phyloP scores from a whole-genome alignment of 2,329 filamentous ascomycete species.

The Diaporthe citri region DNA sequence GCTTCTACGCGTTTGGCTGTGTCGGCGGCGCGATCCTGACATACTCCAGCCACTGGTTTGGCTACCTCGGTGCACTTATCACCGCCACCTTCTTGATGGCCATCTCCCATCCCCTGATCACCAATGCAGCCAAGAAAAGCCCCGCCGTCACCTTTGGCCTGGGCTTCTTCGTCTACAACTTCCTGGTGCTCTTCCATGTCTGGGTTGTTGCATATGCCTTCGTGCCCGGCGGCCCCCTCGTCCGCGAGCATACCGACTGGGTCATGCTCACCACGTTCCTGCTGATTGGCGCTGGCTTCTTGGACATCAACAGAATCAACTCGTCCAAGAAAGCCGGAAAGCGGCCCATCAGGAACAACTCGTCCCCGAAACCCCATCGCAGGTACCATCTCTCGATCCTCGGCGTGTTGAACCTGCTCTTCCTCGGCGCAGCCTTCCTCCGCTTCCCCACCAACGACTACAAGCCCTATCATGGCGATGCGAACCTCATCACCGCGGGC shows the following conservation, averaged over 20 bases:
- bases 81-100: constrained; percentile 87
- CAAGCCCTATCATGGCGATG: constrained; percentile 87
- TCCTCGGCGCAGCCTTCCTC: constrained; percentile 84
- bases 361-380: constrained; percentile 54
- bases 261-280: constrained; percentile 91
- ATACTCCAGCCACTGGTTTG: constrained; percentile 83
- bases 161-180: constrained; percentile 91
- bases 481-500: constrained; percentile 90
- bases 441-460: constrained; percentile 96
- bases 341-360: constrained; percentile 43
- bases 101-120: constrained; percentile 79
- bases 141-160: constrained; percentile 87
- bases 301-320: constrained; percentile 72
- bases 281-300: constrained; percentile 85
- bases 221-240: constrained; percentile 91
- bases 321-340: constrained; percentile 55
- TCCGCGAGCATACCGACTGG: constrained; percentile 96
- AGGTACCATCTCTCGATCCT: constrained; percentile 71
- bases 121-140: constrained; percentile 80
- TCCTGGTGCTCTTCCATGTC: constrained; percentile 96
- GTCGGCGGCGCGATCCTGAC: constrained; percentile 85
- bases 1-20: constrained; percentile 81
- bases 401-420: constrained; percentile 82
- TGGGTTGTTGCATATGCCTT: constrained; percentile 99
- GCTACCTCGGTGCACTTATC: constrained; percentile 85